Evolutionary conservation across 768 basidiomycete genomes (phyloP).

Genomic region (Auricularia sp.): DNA sequence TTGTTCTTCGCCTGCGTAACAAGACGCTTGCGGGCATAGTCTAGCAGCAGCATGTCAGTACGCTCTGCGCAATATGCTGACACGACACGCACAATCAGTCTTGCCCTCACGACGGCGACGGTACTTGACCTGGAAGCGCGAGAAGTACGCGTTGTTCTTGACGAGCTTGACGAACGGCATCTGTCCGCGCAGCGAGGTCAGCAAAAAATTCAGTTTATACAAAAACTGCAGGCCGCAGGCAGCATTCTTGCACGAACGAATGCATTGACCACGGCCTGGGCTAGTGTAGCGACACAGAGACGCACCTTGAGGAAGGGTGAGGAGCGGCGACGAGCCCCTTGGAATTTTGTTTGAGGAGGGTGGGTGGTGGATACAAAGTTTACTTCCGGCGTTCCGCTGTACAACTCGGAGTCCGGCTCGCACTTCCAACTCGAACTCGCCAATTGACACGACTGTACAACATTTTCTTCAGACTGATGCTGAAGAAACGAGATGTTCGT

Average conservation of each 20-base stretch:
- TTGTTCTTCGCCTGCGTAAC: constrained; percentile 99
- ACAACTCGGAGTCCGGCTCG: neutral
- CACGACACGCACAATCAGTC: constrained; percentile 72
- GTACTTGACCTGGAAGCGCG: constrained; percentile 97
- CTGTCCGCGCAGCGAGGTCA: constrained; percentile 16
- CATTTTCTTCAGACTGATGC: too few species aligned
- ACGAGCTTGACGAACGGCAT: constrained; percentile 98
- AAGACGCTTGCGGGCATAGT: constrained; percentile 96
- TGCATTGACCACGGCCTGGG: neutral
- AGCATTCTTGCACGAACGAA: too few species aligned
- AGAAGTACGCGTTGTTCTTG: constrained; percentile 97
- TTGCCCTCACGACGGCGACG: constrained; percentile 95
- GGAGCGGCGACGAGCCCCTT: constrained; percentile 17
- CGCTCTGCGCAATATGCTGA: neutral
- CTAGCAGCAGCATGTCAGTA: constrained; percentile 28
- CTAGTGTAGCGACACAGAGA: constrained; percentile 2
- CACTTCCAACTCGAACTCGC: neutral
- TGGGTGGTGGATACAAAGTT: neutral
- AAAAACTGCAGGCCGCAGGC: neutral
- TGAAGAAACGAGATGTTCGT: too few species aligned
- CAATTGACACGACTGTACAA: neutral
- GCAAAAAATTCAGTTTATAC: neutral
- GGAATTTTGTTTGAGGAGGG: neutral
- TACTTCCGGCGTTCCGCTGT: neutral
- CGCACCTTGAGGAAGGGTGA: constrained; percentile 33